Evolutionary conservation across 768 basidiomycete species (phyloP), one percentile per base, ranked within the genome.

Genomic region (Phlegmacium glaucopus): DNA sequence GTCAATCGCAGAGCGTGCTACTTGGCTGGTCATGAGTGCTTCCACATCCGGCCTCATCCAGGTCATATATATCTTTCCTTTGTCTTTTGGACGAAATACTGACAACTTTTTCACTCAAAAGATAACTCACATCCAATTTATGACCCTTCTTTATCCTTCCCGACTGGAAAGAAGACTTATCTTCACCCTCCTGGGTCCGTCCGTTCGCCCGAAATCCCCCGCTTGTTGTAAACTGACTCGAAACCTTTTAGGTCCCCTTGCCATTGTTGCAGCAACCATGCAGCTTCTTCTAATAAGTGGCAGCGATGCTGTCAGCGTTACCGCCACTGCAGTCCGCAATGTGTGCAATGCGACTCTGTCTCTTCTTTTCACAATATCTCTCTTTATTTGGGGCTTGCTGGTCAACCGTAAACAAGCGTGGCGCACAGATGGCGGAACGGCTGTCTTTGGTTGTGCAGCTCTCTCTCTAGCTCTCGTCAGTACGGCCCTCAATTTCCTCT

Each of bases 81-180:
- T 7, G 17, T 40, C 43, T 29, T 27, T 34, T 9, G 6, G 7
- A 17, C 28, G 9, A 25, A 35, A 4, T 12, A 17, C 29, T 25
- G n/a, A 13, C 34, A 9, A 4, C 34, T 17, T 30, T 30, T 25
- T 15, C 25, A 28, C 22, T 6, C 44, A 13, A 1, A 60, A 97
- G 92, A 87, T 93, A 42, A 95, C 96, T 0, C 94, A 98, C 62
- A 96, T 99, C 42, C 96, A 98, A 65, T 97, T 98, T 66, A 75
- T 99, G 45, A 95, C 96, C 6, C 77, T 98, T 9, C 75, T 99
- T 9, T 99, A 90, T 63, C 96, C 96, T 6, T 97, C 95, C 16
- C 72, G 78, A 18, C 77, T 95, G 17, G 96, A 98, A 69, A 87
- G 83, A 4, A 72, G 85, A 28, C 79, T 99, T 32, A 92, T 99